These are phyloP conservation scores for Metarhizium robertsii DNA, from an alignment of 2,329 filamentous ascomycete genomes.

Conservation along the genomic window DNA sequence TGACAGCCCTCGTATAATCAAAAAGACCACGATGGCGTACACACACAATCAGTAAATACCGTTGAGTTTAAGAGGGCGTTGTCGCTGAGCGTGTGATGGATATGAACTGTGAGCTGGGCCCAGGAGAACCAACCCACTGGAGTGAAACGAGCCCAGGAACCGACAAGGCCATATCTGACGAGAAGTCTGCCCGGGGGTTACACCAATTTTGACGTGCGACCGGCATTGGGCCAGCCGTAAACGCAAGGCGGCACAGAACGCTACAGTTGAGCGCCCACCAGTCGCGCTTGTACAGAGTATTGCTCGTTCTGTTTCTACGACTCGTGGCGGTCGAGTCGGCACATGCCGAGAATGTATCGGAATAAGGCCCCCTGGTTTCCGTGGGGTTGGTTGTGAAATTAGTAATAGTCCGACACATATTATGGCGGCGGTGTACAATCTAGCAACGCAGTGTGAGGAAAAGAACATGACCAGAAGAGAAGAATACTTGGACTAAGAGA, in stretches of 20 bases:
- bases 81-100: neutral
- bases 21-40: slow-evolving; percentile 2
- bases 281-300: neutral
- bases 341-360: slow-evolving; percentile 5
- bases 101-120: slow-evolving; percentile 2
- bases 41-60: neutral
- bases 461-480: neutral
- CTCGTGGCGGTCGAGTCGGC: slow-evolving; percentile 1
- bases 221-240: slow-evolving; percentile 8
- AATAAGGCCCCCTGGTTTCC: neutral
- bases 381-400: neutral
- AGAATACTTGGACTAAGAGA: neutral
- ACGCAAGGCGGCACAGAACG: neutral
- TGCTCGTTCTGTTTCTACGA: neutral
- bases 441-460: neutral
- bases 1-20: neutral
- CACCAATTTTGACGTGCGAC: slow-evolving; percentile 10
- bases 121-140: slow-evolving; percentile 7
- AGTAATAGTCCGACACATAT: neutral
- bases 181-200: slow-evolving; percentile 7
- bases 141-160: slow-evolving; percentile 11
- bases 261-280: neutral
- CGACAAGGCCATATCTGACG: slow-evolving; percentile 6
- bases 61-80: neutral
- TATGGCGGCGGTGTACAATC: neutral